Conservation (phyloP, 352 stramenopile species). For the Phytopythium sindhum region DNA sequence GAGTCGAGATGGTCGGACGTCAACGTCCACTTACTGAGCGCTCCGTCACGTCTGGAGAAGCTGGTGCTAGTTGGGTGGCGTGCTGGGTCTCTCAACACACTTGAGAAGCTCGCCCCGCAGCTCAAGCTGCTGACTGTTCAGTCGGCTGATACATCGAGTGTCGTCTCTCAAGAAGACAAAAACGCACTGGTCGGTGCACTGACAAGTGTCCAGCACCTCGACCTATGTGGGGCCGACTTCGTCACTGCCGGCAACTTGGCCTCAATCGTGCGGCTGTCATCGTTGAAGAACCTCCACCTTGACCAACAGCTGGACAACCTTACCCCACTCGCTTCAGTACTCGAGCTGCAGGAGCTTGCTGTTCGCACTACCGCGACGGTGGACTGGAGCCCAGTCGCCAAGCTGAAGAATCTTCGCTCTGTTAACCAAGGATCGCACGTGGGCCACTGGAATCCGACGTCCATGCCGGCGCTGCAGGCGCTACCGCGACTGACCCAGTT, state of each 20-base stretch:
- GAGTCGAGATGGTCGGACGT: not conserved
- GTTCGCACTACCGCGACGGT: not conserved
- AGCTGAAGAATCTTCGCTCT: not conserved
- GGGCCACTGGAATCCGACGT: not conserved
- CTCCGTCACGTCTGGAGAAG: not conserved
- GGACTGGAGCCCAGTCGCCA: conserved; percentile 3
- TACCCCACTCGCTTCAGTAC: not conserved
- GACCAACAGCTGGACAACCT: not conserved
- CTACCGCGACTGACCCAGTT: not conserved
- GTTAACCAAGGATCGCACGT: not conserved
- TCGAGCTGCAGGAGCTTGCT: not conserved
- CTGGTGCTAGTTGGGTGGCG: not conserved
- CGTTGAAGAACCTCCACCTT: not conserved
- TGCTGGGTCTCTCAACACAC: too few species aligned
- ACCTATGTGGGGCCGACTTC: not conserved
- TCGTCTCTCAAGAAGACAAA: not conserved
- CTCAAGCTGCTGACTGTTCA: conserved; percentile 5
- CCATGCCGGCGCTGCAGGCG: not conserved
- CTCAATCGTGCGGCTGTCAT: not conserved
- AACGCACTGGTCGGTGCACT: not conserved
- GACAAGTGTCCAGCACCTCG: not conserved
- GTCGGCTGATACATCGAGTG: not conserved
- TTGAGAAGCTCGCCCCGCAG: not conserved
- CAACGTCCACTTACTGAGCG: not conserved
- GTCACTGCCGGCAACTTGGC: not conserved